Evolutionary conservation across 2,329 filamentous ascomycete species (phyloP).

Genomic region (Ascosphaera pollenicola): DNA sequence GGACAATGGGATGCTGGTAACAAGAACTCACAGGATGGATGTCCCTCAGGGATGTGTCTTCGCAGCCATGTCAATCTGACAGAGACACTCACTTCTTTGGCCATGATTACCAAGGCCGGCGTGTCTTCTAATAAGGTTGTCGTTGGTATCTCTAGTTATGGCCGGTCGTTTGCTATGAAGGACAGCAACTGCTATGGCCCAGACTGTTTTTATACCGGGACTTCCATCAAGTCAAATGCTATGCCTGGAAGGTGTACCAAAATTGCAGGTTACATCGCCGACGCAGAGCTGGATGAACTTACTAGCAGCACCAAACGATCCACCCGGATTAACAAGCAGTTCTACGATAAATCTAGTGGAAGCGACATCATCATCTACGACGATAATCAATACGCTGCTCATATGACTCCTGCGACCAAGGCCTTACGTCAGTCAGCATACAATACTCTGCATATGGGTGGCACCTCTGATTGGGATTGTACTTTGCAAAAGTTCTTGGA

Average conservation of each 20-base stretch:
- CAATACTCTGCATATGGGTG: constrained; percentile 11
- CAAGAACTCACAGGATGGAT: constrained; percentile 7
- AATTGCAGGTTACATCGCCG: constrained; percentile 17
- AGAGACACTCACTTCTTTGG: constrained; percentile 14
- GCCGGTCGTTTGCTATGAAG: constrained; percentile 15
- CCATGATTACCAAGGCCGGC: constrained; percentile 17
- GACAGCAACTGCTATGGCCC: constrained; percentile 11
- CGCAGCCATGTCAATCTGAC: constrained; percentile 20
- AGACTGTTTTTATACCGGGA: constrained; percentile 14
- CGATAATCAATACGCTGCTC: constrained; percentile 12
- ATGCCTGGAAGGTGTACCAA: constrained; percentile 15
- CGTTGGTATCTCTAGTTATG: constrained; percentile 16
- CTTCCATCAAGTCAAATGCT: constrained; percentile 9
- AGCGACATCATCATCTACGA: constrained; percentile 10
- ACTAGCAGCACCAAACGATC: constrained; percentile 3
- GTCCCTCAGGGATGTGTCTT: constrained; percentile 13
- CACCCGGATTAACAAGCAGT: no score
- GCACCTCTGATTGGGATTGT: constrained; percentile 18
- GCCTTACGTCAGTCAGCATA: constrained; percentile 6
- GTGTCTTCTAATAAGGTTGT: constrained; percentile 13
- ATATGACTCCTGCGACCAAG: constrained; percentile 11
- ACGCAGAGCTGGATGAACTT: constrained; percentile 19
- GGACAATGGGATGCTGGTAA: constrained; percentile 10
- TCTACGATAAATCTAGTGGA: no score
- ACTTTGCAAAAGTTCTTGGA: no score